phyloP scores from a whole-genome alignment of 2,329 filamentous ascomycete species.

The Phaeoacremonium minimum region DNA sequence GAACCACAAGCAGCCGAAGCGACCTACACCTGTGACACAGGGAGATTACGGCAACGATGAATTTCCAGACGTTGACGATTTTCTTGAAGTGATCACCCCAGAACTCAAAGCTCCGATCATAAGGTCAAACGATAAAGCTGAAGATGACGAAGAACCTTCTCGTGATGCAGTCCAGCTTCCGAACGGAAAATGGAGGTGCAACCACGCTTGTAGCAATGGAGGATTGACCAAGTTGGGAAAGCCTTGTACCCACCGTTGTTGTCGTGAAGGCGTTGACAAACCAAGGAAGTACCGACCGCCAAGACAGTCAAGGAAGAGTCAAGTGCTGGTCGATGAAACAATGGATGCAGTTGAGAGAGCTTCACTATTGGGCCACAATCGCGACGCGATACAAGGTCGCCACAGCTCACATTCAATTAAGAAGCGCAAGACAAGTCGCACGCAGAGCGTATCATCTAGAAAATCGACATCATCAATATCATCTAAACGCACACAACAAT shows the following conservation, averaged over 20 bases:
- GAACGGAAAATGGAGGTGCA: constrained; percentile 73
- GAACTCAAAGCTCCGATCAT: constrained; percentile 1
- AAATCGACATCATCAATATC: too few relatives aligned
- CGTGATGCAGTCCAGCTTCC: constrained; percentile 45
- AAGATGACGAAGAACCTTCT: neutral
- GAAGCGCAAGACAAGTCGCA: too few relatives aligned
- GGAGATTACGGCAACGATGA: constrained; percentile 36
- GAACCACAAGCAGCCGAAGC: constrained; percentile 5
- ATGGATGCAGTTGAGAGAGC: too few relatives aligned
- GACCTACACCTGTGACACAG: too few relatives aligned
- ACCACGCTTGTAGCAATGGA: constrained; percentile 56
- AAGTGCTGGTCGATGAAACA: too few relatives aligned
- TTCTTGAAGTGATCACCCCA: constrained; percentile 22
- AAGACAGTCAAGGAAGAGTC: neutral
- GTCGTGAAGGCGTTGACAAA: constrained; percentile 65
- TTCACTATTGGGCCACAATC: too few relatives aligned
- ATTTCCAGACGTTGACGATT: constrained; percentile 49
- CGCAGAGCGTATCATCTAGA: too few relatives aligned
- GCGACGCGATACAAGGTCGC: too few relatives aligned
- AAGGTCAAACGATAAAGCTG: constrained; percentile 4
- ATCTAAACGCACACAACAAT: too few relatives aligned
- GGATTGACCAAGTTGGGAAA: constrained; percentile 29
- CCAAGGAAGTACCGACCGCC: constrained; percentile 36
- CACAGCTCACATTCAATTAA: too few relatives aligned
- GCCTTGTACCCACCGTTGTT: constrained; percentile 68